These are phyloP conservation scores for Chlorella sorokiniana DNA, from an alignment of 139 green algal genomes.

Conservation along the genomic window DNA sequence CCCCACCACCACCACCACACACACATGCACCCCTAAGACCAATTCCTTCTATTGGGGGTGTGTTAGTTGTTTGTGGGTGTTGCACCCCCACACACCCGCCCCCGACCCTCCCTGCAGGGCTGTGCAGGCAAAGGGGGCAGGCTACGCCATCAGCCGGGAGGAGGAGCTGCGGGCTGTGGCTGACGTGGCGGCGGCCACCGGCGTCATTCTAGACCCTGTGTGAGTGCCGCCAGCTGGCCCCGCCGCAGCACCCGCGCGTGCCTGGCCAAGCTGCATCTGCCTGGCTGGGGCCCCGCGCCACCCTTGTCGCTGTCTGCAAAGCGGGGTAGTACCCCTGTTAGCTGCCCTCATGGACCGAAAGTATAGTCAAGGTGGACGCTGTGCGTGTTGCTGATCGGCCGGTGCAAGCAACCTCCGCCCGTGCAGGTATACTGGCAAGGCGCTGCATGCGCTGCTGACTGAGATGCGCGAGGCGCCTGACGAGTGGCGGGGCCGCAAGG, in stretches of 20 bases:
- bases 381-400: too few species aligned
- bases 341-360: too few species aligned
- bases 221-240: conserved; percentile 29
- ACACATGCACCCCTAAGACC: too few species aligned
- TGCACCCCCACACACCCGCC: not conserved
- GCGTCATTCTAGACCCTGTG: conserved; percentile 84
- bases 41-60: too few species aligned
- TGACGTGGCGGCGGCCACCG: conserved; percentile 69
- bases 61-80: not conserved
- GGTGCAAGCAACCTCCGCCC: not conserved
- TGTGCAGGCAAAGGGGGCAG: conserved; percentile 79
- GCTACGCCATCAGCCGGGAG: conserved; percentile 88
- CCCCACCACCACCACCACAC: too few species aligned
- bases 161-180: conserved; percentile 81
- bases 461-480: conserved; percentile 71
- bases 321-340: too few species aligned
- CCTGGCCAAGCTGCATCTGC: not conserved
- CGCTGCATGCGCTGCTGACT: conserved; percentile 68
- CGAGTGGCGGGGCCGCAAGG: conserved; percentile 72
- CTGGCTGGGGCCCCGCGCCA: too few species aligned
- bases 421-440: conserved; percentile 87
- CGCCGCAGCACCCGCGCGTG: not conserved
- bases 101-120: not conserved
- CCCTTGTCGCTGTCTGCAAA: too few species aligned
- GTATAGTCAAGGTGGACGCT: too few species aligned